These are phyloP conservation scores for Celoporthe dispersa DNA, from an alignment of 2,329 filamentous ascomycete species.

Conservation along the genomic window DNA sequence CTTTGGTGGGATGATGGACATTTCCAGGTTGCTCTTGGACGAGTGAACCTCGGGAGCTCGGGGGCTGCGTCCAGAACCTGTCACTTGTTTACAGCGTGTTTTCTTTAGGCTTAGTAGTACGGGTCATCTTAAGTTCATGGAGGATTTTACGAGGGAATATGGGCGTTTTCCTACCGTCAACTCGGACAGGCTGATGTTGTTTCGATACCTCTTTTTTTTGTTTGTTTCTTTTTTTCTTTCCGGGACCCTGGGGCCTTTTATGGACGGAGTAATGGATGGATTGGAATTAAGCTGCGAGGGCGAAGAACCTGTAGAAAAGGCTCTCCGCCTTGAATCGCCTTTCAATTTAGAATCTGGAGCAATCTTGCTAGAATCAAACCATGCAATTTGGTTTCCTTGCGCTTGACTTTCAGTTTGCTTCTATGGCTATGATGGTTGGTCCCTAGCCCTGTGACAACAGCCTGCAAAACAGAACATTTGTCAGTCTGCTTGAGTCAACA, in stretches of 20 bases:
- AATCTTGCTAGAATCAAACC: slow-evolving; percentile 25
- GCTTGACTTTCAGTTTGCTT: too few species aligned
- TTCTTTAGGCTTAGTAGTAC: neutral
- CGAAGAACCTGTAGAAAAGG: slow-evolving; percentile 4
- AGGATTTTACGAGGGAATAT: neutral
- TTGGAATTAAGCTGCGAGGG: neutral
- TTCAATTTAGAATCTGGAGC: slow-evolving; percentile 27
- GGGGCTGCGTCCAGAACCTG: neutral
- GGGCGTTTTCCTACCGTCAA: slow-evolving; percentile 2
- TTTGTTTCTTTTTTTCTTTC: too few species aligned
- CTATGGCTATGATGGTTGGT: neutral
- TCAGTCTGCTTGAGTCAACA: neutral
- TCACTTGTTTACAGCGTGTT: neutral
- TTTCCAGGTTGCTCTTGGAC: slow-evolving; percentile 63
- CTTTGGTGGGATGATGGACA: slow-evolving; percentile 62
- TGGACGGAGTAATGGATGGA: slow-evolving; percentile 24
- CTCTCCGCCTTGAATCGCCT: neutral
- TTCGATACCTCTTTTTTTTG: slow-evolving; percentile 5
- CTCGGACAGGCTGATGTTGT: slow-evolving; percentile 4
- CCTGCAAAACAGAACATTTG: neutral
- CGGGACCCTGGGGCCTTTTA: neutral
- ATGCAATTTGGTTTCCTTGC: slow-evolving; percentile 23
- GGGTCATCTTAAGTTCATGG: neutral
- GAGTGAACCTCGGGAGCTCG: slow-evolving; percentile 2
- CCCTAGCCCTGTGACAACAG: neutral